Percentiles rank a stretch among this genome's conserved stretches.
These are phyloP conservation scores for Fusarium liriodendri DNA, from an alignment of 2,329 filamentous ascomycete genomes.

Conservation along the genomic window DNA sequence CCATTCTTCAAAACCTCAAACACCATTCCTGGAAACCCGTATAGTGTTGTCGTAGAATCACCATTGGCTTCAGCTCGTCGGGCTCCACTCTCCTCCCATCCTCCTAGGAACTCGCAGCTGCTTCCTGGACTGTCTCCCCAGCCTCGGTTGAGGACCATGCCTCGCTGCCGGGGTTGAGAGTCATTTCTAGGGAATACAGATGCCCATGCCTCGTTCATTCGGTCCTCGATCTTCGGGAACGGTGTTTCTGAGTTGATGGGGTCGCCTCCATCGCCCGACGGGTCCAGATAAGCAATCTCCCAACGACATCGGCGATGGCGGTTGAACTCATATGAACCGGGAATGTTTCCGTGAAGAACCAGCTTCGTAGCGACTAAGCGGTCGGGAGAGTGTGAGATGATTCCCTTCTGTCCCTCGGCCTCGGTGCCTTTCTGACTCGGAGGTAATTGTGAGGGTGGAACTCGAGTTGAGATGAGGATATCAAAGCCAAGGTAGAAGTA, in stretches of 20 bases:
- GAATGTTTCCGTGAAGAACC: conserved; percentile 94
- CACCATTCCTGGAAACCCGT: conserved; percentile 91
- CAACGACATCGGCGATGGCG: conserved; percentile 90
- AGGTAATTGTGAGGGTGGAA: conserved; percentile 71
- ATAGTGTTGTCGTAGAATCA: conserved; percentile 81
- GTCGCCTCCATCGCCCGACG: conserved; percentile 56
- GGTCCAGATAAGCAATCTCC: conserved; percentile 73
- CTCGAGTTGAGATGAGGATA: conserved; percentile 85
- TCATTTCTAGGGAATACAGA: conserved; percentile 69
- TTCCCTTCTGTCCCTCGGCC: conserved; percentile 41
- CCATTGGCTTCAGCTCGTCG: conserved; percentile 66
- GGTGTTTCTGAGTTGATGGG: conserved; percentile 79
- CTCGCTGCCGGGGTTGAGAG: conserved; percentile 65
- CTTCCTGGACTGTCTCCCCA: conserved; percentile 93
- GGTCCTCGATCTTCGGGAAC: conserved; percentile 78
- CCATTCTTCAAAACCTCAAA: conserved; percentile 97
- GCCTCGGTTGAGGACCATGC: conserved; percentile 92
- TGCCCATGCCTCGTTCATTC: conserved; percentile 77
- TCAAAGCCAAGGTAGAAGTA: conserved; percentile 98
- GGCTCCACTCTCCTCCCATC: conserved; percentile 81
- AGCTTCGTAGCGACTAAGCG: conserved; percentile 89
- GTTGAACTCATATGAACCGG: conserved; percentile 97
- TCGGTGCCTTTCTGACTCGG: conserved; percentile 48
- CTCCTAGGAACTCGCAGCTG: conserved; percentile 85
- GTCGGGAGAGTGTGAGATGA: conserved; percentile 63